Evolutionary conservation across 1,284 basidiomycete genomes (phyloP).

Genomic region (Inonotus hispidus): DNA sequence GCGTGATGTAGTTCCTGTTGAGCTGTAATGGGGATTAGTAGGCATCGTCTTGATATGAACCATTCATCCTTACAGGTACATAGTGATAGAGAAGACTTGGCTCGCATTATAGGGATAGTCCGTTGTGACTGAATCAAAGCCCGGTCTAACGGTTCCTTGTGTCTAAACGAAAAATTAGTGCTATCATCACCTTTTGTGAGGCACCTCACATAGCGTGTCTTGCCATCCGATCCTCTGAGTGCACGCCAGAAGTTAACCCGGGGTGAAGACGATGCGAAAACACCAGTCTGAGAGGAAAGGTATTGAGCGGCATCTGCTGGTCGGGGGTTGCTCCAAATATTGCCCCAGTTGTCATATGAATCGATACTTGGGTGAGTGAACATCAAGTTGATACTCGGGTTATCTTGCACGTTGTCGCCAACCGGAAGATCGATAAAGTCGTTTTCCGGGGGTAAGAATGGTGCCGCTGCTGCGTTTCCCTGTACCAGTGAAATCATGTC

Average conservation of each 20-base stretch:
- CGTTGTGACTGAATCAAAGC: constrained; percentile 49
- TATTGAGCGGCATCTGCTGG: constrained; percentile 53
- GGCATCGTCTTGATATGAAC: constrained; percentile 1
- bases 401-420: constrained; percentile 47
- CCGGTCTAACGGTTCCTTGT: constrained; percentile 63
- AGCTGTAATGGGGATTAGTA: constrained; percentile 28
- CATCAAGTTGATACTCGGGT: constrained; percentile 61
- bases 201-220: constrained; percentile 41
- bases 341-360: constrained; percentile 61
- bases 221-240: constrained; percentile 40
- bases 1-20: constrained; percentile 53
- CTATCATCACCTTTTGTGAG: background rate
- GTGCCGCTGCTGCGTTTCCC: constrained; percentile 38
- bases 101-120: constrained; percentile 46
- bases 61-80: constrained; percentile 40
- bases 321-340: constrained; percentile 48
- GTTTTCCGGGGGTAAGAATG: constrained; percentile 42
- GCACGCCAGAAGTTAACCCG: constrained; percentile 63
- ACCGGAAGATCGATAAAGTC: constrained; percentile 59
- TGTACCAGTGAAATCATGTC: constrained; percentile 53
- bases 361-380: constrained; percentile 60
- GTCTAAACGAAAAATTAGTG: constrained; percentile 29
- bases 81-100: constrained; percentile 56
- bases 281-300: constrained; percentile 44
- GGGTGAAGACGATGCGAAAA: constrained; percentile 53